These are phyloP conservation scores for Salix arbutifolia DNA, from an alignment of 345 rosid species.

Conservation along the genomic window DNA sequence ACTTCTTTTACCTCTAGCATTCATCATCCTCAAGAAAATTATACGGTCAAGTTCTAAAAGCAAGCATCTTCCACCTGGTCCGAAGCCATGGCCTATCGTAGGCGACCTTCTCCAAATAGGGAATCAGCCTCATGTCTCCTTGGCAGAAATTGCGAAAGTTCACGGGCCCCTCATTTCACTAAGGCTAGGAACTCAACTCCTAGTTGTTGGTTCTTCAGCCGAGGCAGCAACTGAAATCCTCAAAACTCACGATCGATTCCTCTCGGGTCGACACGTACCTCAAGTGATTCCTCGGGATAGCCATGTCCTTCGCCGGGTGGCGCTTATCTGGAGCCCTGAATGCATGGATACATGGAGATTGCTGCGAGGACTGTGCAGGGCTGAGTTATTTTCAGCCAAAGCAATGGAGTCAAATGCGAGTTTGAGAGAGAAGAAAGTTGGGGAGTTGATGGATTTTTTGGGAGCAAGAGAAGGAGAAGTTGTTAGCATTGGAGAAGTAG, in stretches of 20 bases:
- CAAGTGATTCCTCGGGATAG: not conserved
- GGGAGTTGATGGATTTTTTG: constrained; percentile 12
- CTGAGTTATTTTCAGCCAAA: constrained; percentile 15
- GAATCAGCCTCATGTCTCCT: constrained; percentile 1
- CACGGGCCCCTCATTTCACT: constrained; percentile 18
- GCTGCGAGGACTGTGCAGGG: constrained; percentile 2
- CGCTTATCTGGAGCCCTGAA: not conserved
- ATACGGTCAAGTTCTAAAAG: not conserved
- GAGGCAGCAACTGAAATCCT: constrained; percentile 13
- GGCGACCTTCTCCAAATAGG: constrained; percentile 15
- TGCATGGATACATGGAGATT: constrained; percentile 2
- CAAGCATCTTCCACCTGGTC: not conserved
- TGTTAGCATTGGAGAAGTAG: constrained; percentile 6
- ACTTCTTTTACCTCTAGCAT: not conserved
- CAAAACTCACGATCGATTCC: constrained; percentile 15
- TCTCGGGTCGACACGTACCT: not conserved
- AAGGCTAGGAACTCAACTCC: constrained; percentile 11
- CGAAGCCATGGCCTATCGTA: constrained; percentile 15
- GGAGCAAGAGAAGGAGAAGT: constrained; percentile 1
- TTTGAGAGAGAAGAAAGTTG: constrained; percentile 11
- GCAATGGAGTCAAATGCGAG: constrained; percentile 8
- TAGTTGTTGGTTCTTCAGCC: constrained; percentile 14
- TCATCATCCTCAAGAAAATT: not conserved
- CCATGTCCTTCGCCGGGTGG: not conserved
- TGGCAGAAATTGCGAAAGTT: constrained; percentile 8